Evolutionary conservation across 1,139 yeast genomes (phyloP), one percentile per base, ranked within the genome.

Genomic region (Geotrichum citri-aurantii): DNA sequence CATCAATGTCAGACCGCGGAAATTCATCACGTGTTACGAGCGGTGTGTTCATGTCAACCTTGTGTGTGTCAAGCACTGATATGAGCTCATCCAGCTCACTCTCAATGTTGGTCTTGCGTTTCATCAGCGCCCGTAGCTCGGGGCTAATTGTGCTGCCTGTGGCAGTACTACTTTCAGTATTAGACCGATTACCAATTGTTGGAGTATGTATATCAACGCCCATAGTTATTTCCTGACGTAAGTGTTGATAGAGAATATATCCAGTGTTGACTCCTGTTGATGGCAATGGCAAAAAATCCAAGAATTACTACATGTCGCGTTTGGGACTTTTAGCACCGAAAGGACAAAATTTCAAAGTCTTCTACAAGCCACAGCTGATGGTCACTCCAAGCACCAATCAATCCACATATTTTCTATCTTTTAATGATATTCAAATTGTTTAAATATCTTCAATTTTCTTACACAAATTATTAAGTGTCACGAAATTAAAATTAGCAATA

Each of bases 1-100:
- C 88, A 66, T 93, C 96, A 37, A 92, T 80, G 69, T 93, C 98
- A 17, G 78, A 74, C 46, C 97, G 76, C 0, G 99, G 99, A 65
- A 81, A 93, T 44, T 97, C 97, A 66, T 92, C 96, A 0, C 67
- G 62, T 0, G 87, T 81, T 2, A 87, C 71, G 64, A 92, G 73
- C 0, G 84, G 77, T 0, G 95, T 84, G 21, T 79, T 71, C 91
- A 90, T 83, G 63, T 80, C 82, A 1, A 80, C 84, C 46, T 75
- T 73, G 49, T 76, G 75, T 14, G 69, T 63, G 46, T 65, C 64
- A 17, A 71, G 65, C 17, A 70, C 69, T 12, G 64, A 65, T 23
- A 59, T 62, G 42, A 69, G 62, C 12, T 66, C 71, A 48, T 69
- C 69, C 44, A 71, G 56, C 54, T 68, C 66, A 3, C 60, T 60